Evolutionary conservation across 2,329 filamentous ascomycete species (phyloP).

Genomic region (Fusarium sp.): DNA sequence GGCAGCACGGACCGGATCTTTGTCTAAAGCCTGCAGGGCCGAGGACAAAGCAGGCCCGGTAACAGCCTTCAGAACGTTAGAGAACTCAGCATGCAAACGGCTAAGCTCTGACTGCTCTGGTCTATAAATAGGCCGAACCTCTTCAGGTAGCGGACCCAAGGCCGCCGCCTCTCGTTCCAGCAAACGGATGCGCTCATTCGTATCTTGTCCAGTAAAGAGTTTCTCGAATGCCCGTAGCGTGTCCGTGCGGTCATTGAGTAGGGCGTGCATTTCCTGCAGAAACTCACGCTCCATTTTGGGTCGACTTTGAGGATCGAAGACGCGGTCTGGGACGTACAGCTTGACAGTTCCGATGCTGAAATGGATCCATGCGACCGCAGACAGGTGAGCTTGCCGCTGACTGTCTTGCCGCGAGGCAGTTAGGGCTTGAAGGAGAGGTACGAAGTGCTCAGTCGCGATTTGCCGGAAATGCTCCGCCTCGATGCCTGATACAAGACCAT

Average conservation of each 20-base stretch:
- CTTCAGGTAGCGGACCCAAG: constrained; percentile 77
- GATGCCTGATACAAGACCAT: constrained; percentile 44
- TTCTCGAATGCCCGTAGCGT: constrained; percentile 77
- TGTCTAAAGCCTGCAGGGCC: constrained; percentile 49
- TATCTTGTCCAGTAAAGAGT: constrained; percentile 77
- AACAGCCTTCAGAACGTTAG: constrained; percentile 79
- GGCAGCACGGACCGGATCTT: constrained; percentile 37
- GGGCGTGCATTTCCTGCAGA: constrained; percentile 67
- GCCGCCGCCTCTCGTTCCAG: constrained; percentile 73
- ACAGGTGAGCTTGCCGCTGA: constrained; percentile 50
- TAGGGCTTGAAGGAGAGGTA: constrained; percentile 63
- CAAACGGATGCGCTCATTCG: constrained; percentile 76
- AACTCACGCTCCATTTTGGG: constrained; percentile 76
- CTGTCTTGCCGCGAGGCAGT: constrained; percentile 46
- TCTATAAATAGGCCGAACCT: constrained; percentile 78
- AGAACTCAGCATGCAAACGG: constrained; percentile 86
- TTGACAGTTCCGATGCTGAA: constrained; percentile 82
- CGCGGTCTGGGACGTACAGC: constrained; percentile 88
- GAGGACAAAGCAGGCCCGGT: constrained; percentile 64
- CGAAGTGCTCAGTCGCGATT: constrained; percentile 60
- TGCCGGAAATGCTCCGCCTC: constrained; percentile 56
- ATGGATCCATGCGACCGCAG: constrained; percentile 78
- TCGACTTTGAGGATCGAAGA: constrained; percentile 84
- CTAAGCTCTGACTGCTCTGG: constrained; percentile 78
- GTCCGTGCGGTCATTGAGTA: constrained; percentile 70